Evolutionary conservation across 1,284 basidiomycete genomes (phyloP).

Genomic region (Cryptococcus depauperatus): DNA sequence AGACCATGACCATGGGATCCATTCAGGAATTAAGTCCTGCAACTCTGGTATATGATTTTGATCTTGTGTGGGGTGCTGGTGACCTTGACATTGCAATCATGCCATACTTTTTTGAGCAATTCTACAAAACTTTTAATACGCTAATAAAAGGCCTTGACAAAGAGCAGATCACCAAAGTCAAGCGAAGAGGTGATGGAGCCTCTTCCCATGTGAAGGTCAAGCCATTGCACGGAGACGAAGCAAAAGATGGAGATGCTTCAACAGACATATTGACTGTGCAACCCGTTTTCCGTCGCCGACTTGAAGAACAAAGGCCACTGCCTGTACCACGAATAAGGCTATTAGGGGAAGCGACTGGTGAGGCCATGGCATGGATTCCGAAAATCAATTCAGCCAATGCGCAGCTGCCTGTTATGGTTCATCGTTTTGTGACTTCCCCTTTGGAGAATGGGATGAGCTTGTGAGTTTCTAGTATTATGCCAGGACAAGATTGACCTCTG

Average conservation of each 20-base stretch:
- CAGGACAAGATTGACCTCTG: not conserved
- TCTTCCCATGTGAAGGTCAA: not conserved
- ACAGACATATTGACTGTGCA: too few relatives aligned
- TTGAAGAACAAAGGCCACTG: slow-evolving; percentile 15
- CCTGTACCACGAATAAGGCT: slow-evolving; percentile 60
- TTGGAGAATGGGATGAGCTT: slow-evolving; percentile 79
- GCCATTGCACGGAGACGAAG: slow-evolving; percentile 1
- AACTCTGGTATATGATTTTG: slow-evolving; percentile 36
- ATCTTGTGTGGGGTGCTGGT: slow-evolving; percentile 34
- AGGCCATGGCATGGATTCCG: slow-evolving; percentile 64
- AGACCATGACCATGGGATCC: slow-evolving; percentile 38
- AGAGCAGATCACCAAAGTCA: slow-evolving; percentile 27
- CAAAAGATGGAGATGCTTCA: not conserved
- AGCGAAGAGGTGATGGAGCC: slow-evolving; percentile 21
- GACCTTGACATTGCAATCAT: slow-evolving; percentile 37
- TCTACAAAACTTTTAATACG: slow-evolving; percentile 27
- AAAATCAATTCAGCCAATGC: slow-evolving; percentile 71
- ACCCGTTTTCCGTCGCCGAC: slow-evolving; percentile 15
- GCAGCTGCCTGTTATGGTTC: slow-evolving; percentile 72
- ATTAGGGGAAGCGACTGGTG: slow-evolving; percentile 75
- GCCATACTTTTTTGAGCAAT: slow-evolving; percentile 36
- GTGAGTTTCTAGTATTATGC: slow-evolving; percentile 20
- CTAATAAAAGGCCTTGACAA: slow-evolving; percentile 33
- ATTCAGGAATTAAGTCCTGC: slow-evolving; percentile 21
- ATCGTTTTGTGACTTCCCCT: slow-evolving; percentile 74